A percentile compares a stretch with the other conserved stretches of the same genome.
Evolutionary conservation across 179 eudicot species (phyloP).

Genomic region (Carnegiea gigantea): DNA sequence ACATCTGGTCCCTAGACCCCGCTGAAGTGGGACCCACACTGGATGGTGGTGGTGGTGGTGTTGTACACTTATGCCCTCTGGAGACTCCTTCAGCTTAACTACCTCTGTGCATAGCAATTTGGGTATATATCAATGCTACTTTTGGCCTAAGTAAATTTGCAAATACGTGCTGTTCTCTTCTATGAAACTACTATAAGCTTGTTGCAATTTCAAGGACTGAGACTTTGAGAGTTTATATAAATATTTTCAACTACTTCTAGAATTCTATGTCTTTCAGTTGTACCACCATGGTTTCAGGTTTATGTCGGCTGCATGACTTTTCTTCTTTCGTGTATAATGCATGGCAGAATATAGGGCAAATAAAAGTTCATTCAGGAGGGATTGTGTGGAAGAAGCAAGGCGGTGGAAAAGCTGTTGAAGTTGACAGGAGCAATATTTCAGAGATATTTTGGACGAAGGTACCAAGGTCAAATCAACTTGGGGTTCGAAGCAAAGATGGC

Average conservation of each 20-base stretch:
- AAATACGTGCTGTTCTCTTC: not conserved
- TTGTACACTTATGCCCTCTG: not conserved
- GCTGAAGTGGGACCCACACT: no score
- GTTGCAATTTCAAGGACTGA: not conserved
- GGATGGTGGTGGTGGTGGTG: no score
- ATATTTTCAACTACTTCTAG: not conserved
- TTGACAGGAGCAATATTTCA: slow-evolving; percentile 62
- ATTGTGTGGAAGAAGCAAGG: slow-evolving; percentile 92
- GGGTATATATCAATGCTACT: not conserved
- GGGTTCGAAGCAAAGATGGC: slow-evolving; percentile 79
- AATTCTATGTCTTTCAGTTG: not conserved
- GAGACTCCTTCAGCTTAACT: not conserved
- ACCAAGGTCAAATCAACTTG: slow-evolving; percentile 85
- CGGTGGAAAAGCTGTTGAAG: slow-evolving; percentile 90
- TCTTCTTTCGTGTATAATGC: not conserved
- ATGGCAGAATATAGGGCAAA: slow-evolving; percentile 81
- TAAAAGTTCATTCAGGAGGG: slow-evolving; percentile 73
- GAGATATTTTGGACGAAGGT: slow-evolving; percentile 90
- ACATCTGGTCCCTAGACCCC: no score
- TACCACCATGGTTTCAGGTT: not conserved
- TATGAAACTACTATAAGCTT: not conserved
- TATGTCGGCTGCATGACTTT: not conserved
- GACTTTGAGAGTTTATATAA: not conserved
- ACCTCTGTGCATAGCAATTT: not conserved
- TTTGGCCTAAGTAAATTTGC: not conserved